Evolutionary conservation across 202 grass and related monocot species (phyloP).

Genomic region (Setaria italica): DNA sequence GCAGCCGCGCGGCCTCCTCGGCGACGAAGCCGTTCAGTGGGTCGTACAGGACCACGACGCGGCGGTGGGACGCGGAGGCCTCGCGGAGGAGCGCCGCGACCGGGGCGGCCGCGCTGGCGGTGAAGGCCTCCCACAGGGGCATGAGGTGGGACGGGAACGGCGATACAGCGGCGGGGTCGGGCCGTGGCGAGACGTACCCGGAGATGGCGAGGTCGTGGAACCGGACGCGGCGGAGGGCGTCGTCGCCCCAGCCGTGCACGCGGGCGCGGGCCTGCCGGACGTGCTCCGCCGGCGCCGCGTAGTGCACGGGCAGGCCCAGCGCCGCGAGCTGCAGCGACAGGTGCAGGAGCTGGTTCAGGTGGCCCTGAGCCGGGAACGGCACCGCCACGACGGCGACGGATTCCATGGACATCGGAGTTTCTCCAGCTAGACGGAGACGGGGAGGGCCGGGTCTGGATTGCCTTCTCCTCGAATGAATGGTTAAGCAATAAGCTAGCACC

Average conservation of each 20-base stretch:
- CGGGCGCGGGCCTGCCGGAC: conserved; percentile 49
- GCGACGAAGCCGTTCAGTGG: conserved; percentile 39
- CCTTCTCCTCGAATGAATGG: not conserved
- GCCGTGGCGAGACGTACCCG: conserved; percentile 43
- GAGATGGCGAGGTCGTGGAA: conserved; percentile 58
- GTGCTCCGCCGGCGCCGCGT: conserved; percentile 56
- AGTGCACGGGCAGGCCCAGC: conserved; percentile 48
- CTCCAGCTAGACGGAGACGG: not conserved
- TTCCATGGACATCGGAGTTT: not conserved
- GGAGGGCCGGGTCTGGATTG: not conserved
- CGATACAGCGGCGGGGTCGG: conserved; percentile 26
- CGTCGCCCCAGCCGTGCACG: conserved; percentile 52
- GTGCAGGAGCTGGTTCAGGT: conserved; percentile 80
- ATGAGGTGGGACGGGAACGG: conserved; percentile 53
- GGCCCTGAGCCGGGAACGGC: conserved; percentile 68
- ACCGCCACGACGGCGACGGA: conserved; percentile 55
- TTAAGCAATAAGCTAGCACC: not conserved
- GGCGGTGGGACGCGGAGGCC: conserved; percentile 38
- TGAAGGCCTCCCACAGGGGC: conserved; percentile 37
- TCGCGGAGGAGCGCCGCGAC: conserved; percentile 31
- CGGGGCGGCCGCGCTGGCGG: not conserved
- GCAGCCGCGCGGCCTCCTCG: conserved; percentile 45
- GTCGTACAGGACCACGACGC: conserved; percentile 60
- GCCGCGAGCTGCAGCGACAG: conserved; percentile 52
- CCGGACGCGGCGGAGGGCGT: conserved; percentile 17